Base-by-base conservation (phyloP, 2,329 filamentous ascomycete genomes). In the Penicillium sp. region DNA sequence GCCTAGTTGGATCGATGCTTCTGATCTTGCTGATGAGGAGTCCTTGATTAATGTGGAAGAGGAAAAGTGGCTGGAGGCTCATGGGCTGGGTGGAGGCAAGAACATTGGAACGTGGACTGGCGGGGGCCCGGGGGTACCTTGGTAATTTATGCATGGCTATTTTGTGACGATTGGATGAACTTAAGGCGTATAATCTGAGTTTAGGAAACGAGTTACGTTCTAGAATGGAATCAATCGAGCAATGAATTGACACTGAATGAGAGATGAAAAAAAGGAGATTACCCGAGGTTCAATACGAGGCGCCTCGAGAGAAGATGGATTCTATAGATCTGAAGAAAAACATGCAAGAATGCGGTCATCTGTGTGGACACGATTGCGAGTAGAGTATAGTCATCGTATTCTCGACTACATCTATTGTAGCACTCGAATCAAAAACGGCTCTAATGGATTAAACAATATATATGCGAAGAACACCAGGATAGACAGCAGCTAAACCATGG, bases 401-500 rank as follows among this genome's bases (percentile, higher is more conserved):
- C 4, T 12, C 33, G 33, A 37, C 15, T 6, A 18, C 3, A 23
- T 4, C 18, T 20, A 20, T 7, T 37, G 1, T 4, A 1, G 3
- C 38, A 40, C 3, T 25, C 1, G 4, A 40, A 15, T 8, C 6
- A 40, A 40, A 40, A 9, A 3, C 10, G 25, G 25, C 10, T 57
- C 50, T 54, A 58, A 43, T 51, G 20, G 8, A 58, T 58, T 54
- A 58, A 57, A 55, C 32, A 37, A 13, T 47, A 49, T 57, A 42
- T 53, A 50, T 57, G 54, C 49, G 47, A 56, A 48, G 46, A 49
- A 39, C 24, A 33, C 44, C n/a, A 27, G 31, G 23, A 23, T 8
- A 56, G 54, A 38, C 52, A 39, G 51, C 53, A 60, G 49, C 56
- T 53, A 32, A 38, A 32, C 41, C n/a, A 42, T 12, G 32, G 40